These are phyloP conservation scores for Backusella mclennaniae DNA, from an alignment of 192 early-diverging fungal genomes.

Conservation along the genomic window DNA sequence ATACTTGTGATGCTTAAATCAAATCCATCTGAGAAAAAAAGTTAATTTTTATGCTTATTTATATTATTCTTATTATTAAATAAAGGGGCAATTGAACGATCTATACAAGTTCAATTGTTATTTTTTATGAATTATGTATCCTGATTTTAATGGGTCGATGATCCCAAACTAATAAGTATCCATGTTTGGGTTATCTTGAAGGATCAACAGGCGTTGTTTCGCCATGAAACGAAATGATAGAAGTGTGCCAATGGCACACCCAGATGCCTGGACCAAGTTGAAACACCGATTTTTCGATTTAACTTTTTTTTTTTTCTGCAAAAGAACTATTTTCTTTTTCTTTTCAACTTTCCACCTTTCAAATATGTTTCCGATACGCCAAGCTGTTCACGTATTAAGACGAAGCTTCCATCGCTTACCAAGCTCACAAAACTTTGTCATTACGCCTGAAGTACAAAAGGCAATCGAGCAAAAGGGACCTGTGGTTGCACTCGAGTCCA, in stretches of 20 bases:
- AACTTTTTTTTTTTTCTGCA: neutral
- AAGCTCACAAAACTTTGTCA: constrained; percentile 5
- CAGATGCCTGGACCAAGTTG: neutral
- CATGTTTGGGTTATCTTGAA: too few relatives aligned
- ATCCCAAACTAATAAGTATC: too few relatives aligned
- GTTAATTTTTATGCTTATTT: neutral
- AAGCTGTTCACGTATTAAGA: neutral
- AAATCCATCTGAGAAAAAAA: neutral
- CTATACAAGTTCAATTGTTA: neutral
- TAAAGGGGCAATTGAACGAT: neutral
- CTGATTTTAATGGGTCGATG: too few relatives aligned
- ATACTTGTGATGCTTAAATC: neutral
- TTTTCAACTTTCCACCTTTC: neutral
- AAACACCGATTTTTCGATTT: neutral
- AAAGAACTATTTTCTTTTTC: neutral
- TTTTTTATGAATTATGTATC: too few relatives aligned
- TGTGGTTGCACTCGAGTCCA: constrained; percentile 91
- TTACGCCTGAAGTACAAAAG: constrained; percentile 37
- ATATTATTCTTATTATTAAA: neutral
- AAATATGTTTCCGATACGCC: neutral
- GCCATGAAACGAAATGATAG: too few relatives aligned
- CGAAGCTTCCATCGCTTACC: constrained; percentile 18
- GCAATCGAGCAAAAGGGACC: constrained; percentile 66
- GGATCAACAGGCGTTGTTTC: too few relatives aligned
- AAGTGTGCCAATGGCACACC: too few relatives aligned